phyloP scores from a whole-genome alignment of 2,329 filamentous ascomycete genomes.

The Ceratocystis albifundus region DNA sequence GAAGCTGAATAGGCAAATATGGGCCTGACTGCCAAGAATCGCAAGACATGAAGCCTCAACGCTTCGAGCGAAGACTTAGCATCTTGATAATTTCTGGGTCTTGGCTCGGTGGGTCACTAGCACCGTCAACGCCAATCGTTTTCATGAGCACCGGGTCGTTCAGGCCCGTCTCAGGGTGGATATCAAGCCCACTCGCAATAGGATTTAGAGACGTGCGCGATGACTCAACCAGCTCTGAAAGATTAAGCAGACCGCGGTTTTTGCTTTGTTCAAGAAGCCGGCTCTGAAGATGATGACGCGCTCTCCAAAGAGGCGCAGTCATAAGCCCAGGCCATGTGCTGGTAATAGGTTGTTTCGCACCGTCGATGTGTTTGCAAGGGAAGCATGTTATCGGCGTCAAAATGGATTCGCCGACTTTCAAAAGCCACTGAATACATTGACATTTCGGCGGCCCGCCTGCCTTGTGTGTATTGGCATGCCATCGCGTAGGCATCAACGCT shows the following conservation, averaged over 20 bases:
- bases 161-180: conserved; percentile 34
- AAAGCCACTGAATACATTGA: conserved; percentile 25
- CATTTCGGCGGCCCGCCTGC: conserved; percentile 23
- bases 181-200: conserved; percentile 30
- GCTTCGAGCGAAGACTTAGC: conserved; percentile 22
- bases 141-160: conserved; percentile 33
- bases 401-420: conserved; percentile 26
- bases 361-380: conserved; percentile 25
- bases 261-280: conserved; percentile 20
- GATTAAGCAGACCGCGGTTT: conserved; percentile 26
- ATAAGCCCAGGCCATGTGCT: conserved; percentile 9
- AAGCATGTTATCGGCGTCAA: conserved; percentile 26
- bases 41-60: background rate
- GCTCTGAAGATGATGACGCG: conserved; percentile 15
- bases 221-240: conserved; percentile 29
- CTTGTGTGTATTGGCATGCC: conserved; percentile 18
- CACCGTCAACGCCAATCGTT: conserved; percentile 26
- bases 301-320: conserved; percentile 21
- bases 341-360: conserved; percentile 1
- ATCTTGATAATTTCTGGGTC: conserved; percentile 30
- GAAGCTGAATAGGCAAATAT: background rate
- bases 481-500: conserved; percentile 23
- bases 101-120: conserved; percentile 33
- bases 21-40: background rate
- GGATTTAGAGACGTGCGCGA: conserved; percentile 28